Evolutionary conservation across 805 yeast genomes (phyloP), one percentile per base, ranked within the genome.

Genomic region (Wickerhamiella sorbophila): DNA sequence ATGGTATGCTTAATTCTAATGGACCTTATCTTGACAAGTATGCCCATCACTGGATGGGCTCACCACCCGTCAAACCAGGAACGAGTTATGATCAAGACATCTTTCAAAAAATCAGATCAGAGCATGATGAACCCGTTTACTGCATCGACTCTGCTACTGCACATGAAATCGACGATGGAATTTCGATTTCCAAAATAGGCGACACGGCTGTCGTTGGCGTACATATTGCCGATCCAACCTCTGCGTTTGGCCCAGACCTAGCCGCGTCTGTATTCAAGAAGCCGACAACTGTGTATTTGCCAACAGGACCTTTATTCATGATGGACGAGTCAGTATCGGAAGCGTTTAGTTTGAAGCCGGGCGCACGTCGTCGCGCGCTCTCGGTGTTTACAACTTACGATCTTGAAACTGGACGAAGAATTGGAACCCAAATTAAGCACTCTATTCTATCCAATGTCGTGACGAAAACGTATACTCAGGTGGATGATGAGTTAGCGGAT

Each of bases 151-250:
- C 79, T 2, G 72, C 65, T 3, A 69, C 68, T 33, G 94, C 97
- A 0, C 79, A 79, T 50, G 97, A 91, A 58, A 80, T 91, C 45
- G 98, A 88, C 59, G 98, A 88, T 60, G 98, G 96, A 37, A 67
- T 88, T 21, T 74, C 95, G 1, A 64, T 88, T 16, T 33, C 22
- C 12, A 29, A 19, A 1, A 38, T 41, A 10, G 50, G 47, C 3
- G 51, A 53, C 1, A 49, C 56, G 1, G 55, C 58, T 2, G 53
- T 53, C 12, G 49, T 87, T 4, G 71, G 78, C 24, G 67, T 85
- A 1, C 94, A 81, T 57, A 74, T 88, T 47, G 96, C 97, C 1
- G 86, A 88, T 57, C 96, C 96, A 0, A 67, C 84, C 0, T 78
- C 95, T 0, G 72, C 69, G 47, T 58, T 83, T 43, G 39, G 35